These are phyloP conservation scores for Podospora tetraspora DNA, from an alignment of 495 filamentous ascomycete genomes.

Conservation along the genomic window DNA sequence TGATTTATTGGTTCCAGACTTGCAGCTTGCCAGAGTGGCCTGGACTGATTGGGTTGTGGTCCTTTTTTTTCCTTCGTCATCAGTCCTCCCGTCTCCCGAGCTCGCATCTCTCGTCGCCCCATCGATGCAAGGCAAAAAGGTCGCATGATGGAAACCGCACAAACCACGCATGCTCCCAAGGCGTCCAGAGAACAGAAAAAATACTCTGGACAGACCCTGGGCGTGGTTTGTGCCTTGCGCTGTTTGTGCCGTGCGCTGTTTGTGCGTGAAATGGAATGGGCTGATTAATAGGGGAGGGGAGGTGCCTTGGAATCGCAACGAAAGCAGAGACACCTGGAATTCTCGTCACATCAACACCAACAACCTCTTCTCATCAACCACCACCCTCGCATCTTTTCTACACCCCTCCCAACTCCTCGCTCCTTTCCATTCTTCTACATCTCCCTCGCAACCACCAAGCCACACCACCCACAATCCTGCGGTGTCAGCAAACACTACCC, in stretches of 20 bases:
- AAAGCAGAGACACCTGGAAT: neutral
- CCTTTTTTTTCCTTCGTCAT: neutral
- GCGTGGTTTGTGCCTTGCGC: constrained; percentile 14
- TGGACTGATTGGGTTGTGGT: neutral
- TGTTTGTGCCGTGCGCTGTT: constrained; percentile 33
- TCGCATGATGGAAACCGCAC: neutral
- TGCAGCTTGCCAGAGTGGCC: neutral
- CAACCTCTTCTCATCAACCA: neutral
- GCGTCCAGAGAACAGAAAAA: neutral
- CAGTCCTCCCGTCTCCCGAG: neutral
- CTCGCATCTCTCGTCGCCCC: neutral
- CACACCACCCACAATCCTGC: neutral
- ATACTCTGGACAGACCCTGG: too few species aligned
- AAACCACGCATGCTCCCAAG: neutral
- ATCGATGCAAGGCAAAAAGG: neutral
- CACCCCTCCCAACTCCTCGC: neutral
- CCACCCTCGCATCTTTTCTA: neutral
- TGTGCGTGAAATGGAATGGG: constrained; percentile 26
- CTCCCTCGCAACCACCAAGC: constrained; percentile 1
- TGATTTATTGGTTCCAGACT: neutral
- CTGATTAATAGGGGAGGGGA: constrained; percentile 15
- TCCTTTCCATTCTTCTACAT: too few species aligned
- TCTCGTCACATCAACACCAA: neutral
- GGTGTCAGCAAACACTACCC: constrained; percentile 13
- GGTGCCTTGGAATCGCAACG: neutral